These are phyloP conservation scores for Cicer cuneatum DNA, from an alignment of 306 rosid genomes.

Conservation along the genomic window DNA sequence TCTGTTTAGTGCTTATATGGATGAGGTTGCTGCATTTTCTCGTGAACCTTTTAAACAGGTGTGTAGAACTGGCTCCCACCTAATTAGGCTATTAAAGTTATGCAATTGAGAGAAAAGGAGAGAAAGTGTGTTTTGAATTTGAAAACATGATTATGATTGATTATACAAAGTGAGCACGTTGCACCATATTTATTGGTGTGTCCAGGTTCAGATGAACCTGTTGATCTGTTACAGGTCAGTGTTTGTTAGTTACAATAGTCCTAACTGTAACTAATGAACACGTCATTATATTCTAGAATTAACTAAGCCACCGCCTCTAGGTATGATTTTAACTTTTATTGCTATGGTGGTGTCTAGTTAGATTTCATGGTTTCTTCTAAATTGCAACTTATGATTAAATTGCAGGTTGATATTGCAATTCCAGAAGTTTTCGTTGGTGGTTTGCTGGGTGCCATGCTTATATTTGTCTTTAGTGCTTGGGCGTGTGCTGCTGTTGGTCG, in stretches of 20 bases:
- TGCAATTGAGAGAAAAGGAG: constrained; percentile 19
- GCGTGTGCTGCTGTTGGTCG: constrained; percentile 97
- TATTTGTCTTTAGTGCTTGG: constrained; percentile 94
- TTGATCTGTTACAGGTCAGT: not conserved
- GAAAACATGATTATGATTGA: not conserved
- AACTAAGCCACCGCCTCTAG: not conserved
- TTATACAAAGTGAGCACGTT: not conserved
- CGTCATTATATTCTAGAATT: not conserved
- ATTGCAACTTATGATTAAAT: constrained; percentile 36
- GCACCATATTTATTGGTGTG: not conserved
- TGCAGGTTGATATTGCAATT: constrained; percentile 97
- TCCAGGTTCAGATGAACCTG: not conserved
- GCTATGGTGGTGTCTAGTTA: constrained; percentile 18
- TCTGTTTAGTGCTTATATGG: constrained; percentile 99
- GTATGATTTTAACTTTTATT: not conserved
- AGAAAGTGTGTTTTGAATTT: not conserved
- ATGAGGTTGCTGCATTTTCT: constrained; percentile 85
- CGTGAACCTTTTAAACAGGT: constrained; percentile 89
- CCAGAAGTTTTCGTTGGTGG: constrained; percentile 97
- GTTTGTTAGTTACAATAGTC: not conserved
- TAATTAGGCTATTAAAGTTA: constrained; percentile 24
- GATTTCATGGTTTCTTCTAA: constrained; percentile 36
- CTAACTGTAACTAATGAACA: no score
- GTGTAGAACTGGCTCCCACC: constrained; percentile 27
- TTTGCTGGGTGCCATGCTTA: constrained; percentile 97